A percentile compares a stretch with the other conserved stretches of the same genome.
phyloP scores from a whole-genome alignment of 768 basidiomycete species.

The Xerocomellus amylosporus region DNA sequence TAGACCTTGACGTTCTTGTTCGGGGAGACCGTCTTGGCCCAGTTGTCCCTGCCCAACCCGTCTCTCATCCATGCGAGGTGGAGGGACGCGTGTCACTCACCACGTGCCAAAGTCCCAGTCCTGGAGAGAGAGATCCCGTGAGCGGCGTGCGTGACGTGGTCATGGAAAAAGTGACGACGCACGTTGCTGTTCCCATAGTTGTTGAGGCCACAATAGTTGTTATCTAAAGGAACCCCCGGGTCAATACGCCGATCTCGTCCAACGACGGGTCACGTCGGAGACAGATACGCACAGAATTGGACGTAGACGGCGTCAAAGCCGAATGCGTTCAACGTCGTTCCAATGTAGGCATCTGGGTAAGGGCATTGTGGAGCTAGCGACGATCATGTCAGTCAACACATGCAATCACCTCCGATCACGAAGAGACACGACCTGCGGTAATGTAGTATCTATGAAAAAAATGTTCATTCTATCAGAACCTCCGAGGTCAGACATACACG shows the following conservation, averaged over 20 bases:
- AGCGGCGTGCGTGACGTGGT: neutral
- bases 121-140: conserved; percentile 27
- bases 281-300: conserved; percentile 39
- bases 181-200: conserved; percentile 44
- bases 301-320: conserved; percentile 51
- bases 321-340: conserved; percentile 40
- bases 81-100: conserved; percentile 15
- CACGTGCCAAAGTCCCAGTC: conserved; percentile 44
- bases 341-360: conserved; percentile 46
- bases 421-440: conserved; percentile 34
- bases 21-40: conserved; percentile 42
- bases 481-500: conserved; percentile 6
- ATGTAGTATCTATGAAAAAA: conserved; percentile 38
- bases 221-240: conserved; percentile 31
- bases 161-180: conserved; percentile 7
- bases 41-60: conserved; percentile 38
- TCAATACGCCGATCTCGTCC: conserved; percentile 1
- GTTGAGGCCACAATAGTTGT: conserved; percentile 42
- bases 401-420: neutral
- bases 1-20: conserved; percentile 48
- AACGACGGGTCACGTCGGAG: neutral
- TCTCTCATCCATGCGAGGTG: neutral
- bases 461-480: neutral
- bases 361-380: conserved; percentile 41
- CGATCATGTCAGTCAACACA: conserved; percentile 1